Evolutionary conservation across 2,329 filamentous ascomycete genomes (phyloP).

Genomic region (Peltaster fructicola): DNA sequence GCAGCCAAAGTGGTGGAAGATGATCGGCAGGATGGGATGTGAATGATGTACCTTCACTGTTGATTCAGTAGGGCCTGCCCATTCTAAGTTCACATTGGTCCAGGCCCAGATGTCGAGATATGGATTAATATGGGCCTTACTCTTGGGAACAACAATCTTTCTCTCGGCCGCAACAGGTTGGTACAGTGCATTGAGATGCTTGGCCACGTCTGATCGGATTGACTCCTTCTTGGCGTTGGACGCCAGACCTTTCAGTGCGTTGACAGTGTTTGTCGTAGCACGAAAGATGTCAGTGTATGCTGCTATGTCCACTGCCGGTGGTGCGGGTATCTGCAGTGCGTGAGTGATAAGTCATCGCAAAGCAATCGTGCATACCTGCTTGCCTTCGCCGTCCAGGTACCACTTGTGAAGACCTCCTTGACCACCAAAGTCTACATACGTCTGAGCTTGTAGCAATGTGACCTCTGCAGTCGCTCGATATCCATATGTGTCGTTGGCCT

Average conservation of each 20-base stretch:
- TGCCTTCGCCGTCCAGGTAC: conserved; percentile 28
- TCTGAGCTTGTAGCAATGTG: conserved; percentile 32
- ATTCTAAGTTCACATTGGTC: conserved; percentile 45
- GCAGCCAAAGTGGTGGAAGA: conserved; percentile 69
- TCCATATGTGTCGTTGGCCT: conserved; percentile 27
- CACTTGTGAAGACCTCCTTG: conserved; percentile 32
- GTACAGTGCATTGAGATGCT: conserved; percentile 37
- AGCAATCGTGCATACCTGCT: conserved; percentile 16
- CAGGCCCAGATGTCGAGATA: conserved; percentile 52
- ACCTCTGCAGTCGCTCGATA: conserved; percentile 35
- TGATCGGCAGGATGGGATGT: conserved; percentile 52
- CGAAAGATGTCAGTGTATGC: conserved; percentile 52
- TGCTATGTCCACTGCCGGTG: conserved; percentile 39
- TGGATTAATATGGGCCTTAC: conserved; percentile 39
- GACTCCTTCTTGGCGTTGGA: conserved; percentile 50
- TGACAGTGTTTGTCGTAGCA: conserved; percentile 39
- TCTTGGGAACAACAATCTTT: conserved; percentile 21
- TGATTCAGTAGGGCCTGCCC: conserved; percentile 40
- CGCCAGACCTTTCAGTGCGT: conserved; percentile 43
- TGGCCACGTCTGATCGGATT: conserved; percentile 38
- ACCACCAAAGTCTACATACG: conserved; percentile 29
- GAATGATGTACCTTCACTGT: conserved; percentile 36
- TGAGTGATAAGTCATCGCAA: conserved; percentile 7
- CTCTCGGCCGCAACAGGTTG: conserved; percentile 27
- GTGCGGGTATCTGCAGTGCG: conserved; percentile 23